Evolutionary conservation across 495 filamentous ascomycete genomes (phyloP).

Genomic region (Sordaria brevicollis): DNA sequence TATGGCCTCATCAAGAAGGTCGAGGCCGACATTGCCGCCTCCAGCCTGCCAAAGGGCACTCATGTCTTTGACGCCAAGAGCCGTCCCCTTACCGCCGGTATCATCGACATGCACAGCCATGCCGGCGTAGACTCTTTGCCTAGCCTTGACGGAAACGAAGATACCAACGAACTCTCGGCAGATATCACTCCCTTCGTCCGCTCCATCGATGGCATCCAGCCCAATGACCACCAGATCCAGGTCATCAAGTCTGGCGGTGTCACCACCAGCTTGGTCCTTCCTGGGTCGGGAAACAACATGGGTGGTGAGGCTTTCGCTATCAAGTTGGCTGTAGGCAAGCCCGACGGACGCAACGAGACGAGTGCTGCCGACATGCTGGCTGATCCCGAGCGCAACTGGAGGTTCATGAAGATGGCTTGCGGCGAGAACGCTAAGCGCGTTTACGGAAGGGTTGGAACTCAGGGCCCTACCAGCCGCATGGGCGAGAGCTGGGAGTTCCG

Average conservation of each 20-base stretch:
- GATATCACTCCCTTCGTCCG: slow-evolving; percentile 49
- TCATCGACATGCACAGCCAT: slow-evolving; percentile 62
- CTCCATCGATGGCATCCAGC: slow-evolving; percentile 43
- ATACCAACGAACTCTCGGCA: slow-evolving; percentile 41
- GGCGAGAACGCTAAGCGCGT: slow-evolving; percentile 53
- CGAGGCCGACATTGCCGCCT: slow-evolving; percentile 19
- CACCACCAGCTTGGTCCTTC: slow-evolving; percentile 54
- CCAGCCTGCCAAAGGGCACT: slow-evolving; percentile 22
- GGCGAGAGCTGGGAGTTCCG: slow-evolving; percentile 56
- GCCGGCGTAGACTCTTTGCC: slow-evolving; percentile 37
- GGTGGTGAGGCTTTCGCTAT: slow-evolving; percentile 56
- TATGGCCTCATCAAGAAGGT: slow-evolving; percentile 39
- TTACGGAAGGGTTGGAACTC: slow-evolving; percentile 34
- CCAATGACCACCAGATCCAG: slow-evolving; percentile 41
- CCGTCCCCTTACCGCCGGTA: slow-evolving; percentile 48
- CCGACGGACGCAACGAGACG: slow-evolving; percentile 42
- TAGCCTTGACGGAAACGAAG: slow-evolving; percentile 28
- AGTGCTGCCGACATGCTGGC: slow-evolving; percentile 37
- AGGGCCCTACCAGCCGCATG: slow-evolving; percentile 36
- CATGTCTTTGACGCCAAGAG: slow-evolving; percentile 43
- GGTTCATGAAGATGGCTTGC: slow-evolving; percentile 65
- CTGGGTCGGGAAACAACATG: slow-evolving; percentile 56
- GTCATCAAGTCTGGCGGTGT: slow-evolving; percentile 61
- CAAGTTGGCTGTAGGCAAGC: slow-evolving; percentile 44
- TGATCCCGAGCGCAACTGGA: slow-evolving; percentile 38